These are phyloP conservation scores for Picochlorum sp. DNA, from an alignment of 139 green algal species.

Conservation along the genomic window DNA sequence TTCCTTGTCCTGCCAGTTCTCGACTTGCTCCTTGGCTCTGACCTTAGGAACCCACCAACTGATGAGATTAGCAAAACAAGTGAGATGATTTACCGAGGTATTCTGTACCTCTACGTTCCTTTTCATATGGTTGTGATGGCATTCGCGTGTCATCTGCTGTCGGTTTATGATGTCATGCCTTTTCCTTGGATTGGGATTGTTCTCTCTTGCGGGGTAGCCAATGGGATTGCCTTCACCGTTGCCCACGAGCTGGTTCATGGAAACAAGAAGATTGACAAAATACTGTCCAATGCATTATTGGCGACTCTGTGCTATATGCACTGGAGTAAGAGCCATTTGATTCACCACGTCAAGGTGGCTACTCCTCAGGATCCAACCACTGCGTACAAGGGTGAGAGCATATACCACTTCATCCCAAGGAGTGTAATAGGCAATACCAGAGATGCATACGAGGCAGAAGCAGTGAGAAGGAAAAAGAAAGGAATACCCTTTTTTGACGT, in stretches of 20 bases:
- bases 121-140: conserved; percentile 13
- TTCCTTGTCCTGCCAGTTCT: conserved; percentile 30
- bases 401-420: conserved; percentile 42
- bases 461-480: conserved; percentile 4
- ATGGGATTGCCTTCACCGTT: conserved; percentile 28
- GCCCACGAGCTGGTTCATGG: conserved; percentile 37
- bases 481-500: not conserved
- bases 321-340: conserved; percentile 34
- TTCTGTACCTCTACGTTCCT: conserved; percentile 11
- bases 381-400: conserved; percentile 27
- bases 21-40: conserved; percentile 23
- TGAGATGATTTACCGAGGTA: conserved; percentile 1
- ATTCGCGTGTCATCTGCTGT: conserved; percentile 7
- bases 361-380: conserved; percentile 35
- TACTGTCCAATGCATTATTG: conserved; percentile 24
- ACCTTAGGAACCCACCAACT: conserved; percentile 7
- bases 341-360: conserved; percentile 41
- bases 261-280: conserved; percentile 10
- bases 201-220: not conserved
- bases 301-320: conserved; percentile 35
- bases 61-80: too few relatives aligned
- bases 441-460: conserved; percentile 18
- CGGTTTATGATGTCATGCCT: not conserved
- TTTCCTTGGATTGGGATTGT: conserved; percentile 11
- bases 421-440: conserved; percentile 24